Evolutionary conservation across 2,329 filamentous ascomycete species (phyloP).

Genomic region (Cercospora nicotianae): DNA sequence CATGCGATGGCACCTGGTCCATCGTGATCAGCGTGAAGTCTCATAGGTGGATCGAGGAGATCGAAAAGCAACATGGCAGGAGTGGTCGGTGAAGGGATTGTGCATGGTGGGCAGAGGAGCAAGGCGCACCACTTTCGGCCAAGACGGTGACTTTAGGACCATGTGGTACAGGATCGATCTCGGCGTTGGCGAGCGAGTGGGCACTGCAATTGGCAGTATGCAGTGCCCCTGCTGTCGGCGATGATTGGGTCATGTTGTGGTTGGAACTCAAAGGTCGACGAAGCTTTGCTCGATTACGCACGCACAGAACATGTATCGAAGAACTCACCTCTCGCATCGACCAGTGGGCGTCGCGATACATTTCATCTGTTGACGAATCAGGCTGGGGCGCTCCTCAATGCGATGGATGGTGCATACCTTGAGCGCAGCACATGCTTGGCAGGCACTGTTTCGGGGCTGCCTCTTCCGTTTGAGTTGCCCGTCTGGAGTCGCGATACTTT

Average conservation of each 20-base stretch:
- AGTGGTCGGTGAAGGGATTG: background rate
- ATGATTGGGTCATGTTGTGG: background rate
- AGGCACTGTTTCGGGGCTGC: slow-evolving; percentile 34
- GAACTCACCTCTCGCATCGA: slow-evolving; percentile 30
- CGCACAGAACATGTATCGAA: slow-evolving; percentile 8
- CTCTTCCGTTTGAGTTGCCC: slow-evolving; percentile 29
- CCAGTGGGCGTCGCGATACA: slow-evolving; percentile 25
- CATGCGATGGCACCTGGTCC: slow-evolving; percentile 33
- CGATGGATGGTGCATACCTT: slow-evolving; percentile 27
- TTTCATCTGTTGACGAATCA: slow-evolving; percentile 15
- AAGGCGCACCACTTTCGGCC: background rate
- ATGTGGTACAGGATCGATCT: background rate
- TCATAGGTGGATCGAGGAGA: background rate
- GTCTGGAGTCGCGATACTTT: slow-evolving; percentile 16
- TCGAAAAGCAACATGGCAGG: background rate
- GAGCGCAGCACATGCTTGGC: slow-evolving; percentile 31
- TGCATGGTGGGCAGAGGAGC: background rate
- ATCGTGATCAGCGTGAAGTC: slow-evolving; percentile 18
- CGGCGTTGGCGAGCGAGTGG: background rate
- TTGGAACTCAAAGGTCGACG: background rate
- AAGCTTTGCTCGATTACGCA: background rate
- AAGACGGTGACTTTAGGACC: background rate
- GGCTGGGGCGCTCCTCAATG: slow-evolving; percentile 6
- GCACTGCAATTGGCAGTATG: background rate
- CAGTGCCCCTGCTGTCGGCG: background rate